phyloP scores from a whole-genome alignment of 306 rosid genomes.

The Prunus dulcis region DNA sequence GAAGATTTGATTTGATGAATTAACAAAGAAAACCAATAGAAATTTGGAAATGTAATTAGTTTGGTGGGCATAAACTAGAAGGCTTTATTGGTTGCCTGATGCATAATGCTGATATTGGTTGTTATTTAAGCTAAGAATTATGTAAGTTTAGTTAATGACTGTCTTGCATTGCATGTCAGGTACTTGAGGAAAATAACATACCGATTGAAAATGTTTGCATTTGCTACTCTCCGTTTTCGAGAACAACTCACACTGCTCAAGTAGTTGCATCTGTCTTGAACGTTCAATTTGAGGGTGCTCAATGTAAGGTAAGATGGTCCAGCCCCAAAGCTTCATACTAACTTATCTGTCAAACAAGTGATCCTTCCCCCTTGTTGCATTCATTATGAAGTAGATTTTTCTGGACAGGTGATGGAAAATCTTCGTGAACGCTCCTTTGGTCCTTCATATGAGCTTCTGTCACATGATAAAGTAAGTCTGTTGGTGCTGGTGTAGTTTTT shows the following conservation, averaged over 20 bases:
- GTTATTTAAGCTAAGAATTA: not conserved
- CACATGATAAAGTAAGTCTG: conserved; percentile 75
- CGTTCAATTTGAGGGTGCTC: conserved; percentile 61
- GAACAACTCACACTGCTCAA: conserved; percentile 69
- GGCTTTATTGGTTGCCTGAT: too few species aligned
- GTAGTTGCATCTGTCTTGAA: conserved; percentile 53
- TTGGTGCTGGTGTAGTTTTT: not conserved
- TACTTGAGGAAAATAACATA: conserved; percentile 44
- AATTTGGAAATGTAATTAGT: not conserved
- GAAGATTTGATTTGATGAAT: not conserved
- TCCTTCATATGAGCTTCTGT: conserved; percentile 69
- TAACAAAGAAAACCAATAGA: not conserved
- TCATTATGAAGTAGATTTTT: conserved; percentile 11
- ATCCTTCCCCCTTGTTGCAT: not conserved
- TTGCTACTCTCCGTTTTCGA: conserved; percentile 83
- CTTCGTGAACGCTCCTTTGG: conserved; percentile 85
- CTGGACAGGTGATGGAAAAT: conserved; percentile 52
- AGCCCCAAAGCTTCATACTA: not conserved
- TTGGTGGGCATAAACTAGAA: not conserved
- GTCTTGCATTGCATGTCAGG: conserved; percentile 37
- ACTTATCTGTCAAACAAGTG: not conserved
- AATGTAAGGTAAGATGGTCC: conserved; percentile 60
- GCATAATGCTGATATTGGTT: not conserved
- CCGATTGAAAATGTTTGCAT: conserved; percentile 59
- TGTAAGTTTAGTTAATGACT: not conserved